Base-by-base conservation (phyloP, 176 grass and related monocot genomes). In the Bothriochloa decipiens region DNA sequence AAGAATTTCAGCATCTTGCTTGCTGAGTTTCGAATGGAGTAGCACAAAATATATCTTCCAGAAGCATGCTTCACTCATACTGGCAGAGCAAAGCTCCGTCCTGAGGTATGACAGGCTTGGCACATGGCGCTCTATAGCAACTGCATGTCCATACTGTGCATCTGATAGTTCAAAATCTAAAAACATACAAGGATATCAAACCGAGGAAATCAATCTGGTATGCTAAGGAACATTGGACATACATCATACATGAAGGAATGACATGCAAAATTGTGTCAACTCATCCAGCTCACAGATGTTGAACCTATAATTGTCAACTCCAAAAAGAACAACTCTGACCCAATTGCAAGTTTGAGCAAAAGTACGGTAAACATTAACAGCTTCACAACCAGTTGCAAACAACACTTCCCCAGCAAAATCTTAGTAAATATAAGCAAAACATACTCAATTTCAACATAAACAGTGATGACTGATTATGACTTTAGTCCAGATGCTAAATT, bases 11-110 rank as follows among this genome's bases (percentile, higher is more conserved):
- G 88, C 90, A 75, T 90, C 88, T 58, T 88, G 71, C 75, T 88
- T 83, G 70, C 77, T 82, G 47, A 90, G 90, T 78, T 85, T 87
- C 9, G 88, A 95, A 76, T 95, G 88, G 58, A 92, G 83, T 78
- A 92, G 88, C 75, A 92, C 90, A 86, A 95, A 95, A 88, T 92
- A 95, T 67, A 95, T 95, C 82, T 95, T 95, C 93, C 93, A 95
- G 72, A 95, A 95, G 76, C 83, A 92, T 36, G 61, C 86, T 84
- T 95, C 88, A 78, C 87, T 90, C 93, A 95, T 95, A 78, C 72
- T 78, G 65, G 75, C 60, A 68, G 90, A 91, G 81, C 88, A 95
- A 82, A 95, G 85, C 60, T 90, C 86, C 6, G 80, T 78, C 68
- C 90, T 90, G 57, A 95, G 81, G 86, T 82, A 85, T 57, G 86